Base-by-base conservation (phyloP, 2,329 filamentous ascomycete species). In the Colletotrichum sp. region DNA sequence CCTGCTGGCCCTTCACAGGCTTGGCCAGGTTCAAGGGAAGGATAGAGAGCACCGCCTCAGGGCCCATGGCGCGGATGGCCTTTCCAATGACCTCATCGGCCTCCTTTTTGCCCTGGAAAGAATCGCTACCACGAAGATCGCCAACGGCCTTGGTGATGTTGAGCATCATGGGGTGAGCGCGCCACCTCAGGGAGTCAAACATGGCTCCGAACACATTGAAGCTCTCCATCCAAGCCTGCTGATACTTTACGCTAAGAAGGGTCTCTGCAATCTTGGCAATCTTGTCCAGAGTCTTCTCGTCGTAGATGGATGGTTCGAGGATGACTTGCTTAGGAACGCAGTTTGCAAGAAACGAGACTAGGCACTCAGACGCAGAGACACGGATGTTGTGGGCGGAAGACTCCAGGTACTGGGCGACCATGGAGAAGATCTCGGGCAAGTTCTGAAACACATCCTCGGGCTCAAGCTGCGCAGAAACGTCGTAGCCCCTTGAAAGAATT, bases 101-200 rank as follows among this genome's bases (percentile, higher is more conserved):
- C 82, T 99, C 95, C 84, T 98, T 98, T 88, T 99, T 99, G 69
- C 95, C 95, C 73, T 93, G 90, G 85, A 99, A 99, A 0, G 95
- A 94, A 29, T 97, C 93, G 80, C 95, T 98, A 76, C 94, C 92
- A 75, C 97, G 94, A 70, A 99, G 90, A 77, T 98, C 96, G 55
- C 97, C 97, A 72, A 99, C 90, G 3, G 91, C 93, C 82, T 93
- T 94, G 77, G 96, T 92, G 61, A 97, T 91, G 71, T 93, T 93
- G 63, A 92, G 89, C 78, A 99, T 89, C 77, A 96, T 93, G 8
- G 96, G 95, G 80, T 94, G 91, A 4, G 96, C 93, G 76, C 93
- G 93, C 96, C 96, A 99, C 80, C 94, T 92, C 75, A 98, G 88
- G 3, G 93, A 91, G 80, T 98, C 95, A 79, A 98, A 98, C 87